phyloP scores from a whole-genome alignment of 1,139 yeast genomes.

The Blastobotrys serpentis region DNA sequence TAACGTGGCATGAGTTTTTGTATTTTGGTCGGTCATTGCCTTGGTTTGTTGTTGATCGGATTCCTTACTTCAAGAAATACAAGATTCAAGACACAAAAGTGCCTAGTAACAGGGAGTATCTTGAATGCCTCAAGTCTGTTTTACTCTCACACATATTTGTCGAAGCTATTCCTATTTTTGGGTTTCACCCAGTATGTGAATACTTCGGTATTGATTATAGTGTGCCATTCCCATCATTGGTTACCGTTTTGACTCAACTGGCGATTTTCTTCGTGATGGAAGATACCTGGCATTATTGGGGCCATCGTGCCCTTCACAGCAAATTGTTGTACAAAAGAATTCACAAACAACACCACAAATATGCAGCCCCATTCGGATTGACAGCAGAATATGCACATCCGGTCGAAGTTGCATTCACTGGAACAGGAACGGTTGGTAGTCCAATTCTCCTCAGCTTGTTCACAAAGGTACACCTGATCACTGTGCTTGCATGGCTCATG shows the following conservation, averaged over 20 bases:
- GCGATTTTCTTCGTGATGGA: slow-evolving; percentile 76
- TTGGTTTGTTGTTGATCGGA: slow-evolving; percentile 77
- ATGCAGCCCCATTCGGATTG: slow-evolving; percentile 95
- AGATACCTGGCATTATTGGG: slow-evolving; percentile 96
- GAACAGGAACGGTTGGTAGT: slow-evolving; percentile 92
- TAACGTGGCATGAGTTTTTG: slow-evolving; percentile 71
- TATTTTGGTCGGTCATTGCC: slow-evolving; percentile 87
- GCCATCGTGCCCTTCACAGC: slow-evolving; percentile 82
- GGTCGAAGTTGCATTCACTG: slow-evolving; percentile 82
- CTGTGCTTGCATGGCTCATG: slow-evolving; percentile 84
- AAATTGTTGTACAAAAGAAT: slow-evolving; percentile 85
- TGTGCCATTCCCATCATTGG: slow-evolving; percentile 90
- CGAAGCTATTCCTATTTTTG: slow-evolving; percentile 95
- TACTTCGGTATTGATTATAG: slow-evolving; percentile 68
- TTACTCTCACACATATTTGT: slow-evolving; percentile 81
- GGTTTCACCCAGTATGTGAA: slow-evolving; percentile 88
- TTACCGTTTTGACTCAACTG: slow-evolving; percentile 61
- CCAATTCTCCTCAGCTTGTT: slow-evolving; percentile 72
- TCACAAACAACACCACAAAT: slow-evolving; percentile 94
- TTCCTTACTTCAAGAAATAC: slow-evolving; percentile 72
- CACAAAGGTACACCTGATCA: slow-evolving; percentile 73
- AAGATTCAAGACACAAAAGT: slow-evolving; percentile 79
- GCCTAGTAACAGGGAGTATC: slow-evolving; percentile 77
- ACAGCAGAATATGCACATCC: slow-evolving; percentile 98
- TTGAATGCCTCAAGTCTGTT: slow-evolving; percentile 87